A percentile compares a stretch with the other conserved stretches of the same genome.
Evolutionary conservation across 176 grass and related monocot species (phyloP).

Genomic region (Avena insularis): DNA sequence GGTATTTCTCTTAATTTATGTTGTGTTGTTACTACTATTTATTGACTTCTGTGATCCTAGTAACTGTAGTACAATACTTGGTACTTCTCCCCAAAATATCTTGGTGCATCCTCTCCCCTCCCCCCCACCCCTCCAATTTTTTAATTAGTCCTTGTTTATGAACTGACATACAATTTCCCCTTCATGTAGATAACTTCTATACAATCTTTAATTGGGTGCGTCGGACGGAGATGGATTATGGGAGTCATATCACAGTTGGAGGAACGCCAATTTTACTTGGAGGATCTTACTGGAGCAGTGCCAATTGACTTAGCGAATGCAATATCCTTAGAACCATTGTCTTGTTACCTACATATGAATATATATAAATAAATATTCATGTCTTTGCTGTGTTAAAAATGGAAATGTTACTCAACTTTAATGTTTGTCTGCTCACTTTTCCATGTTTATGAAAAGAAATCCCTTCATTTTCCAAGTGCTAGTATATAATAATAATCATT

Average conservation of each 20-base stretch:
- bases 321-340: slow-evolving; percentile 71
- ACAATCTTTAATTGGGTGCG: slow-evolving; percentile 90
- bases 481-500: neutral
- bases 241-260: slow-evolving; percentile 93
- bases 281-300: slow-evolving; percentile 93
- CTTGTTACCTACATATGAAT: slow-evolving; percentile 3
- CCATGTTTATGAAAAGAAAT: neutral
- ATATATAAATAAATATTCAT: neutral
- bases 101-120: too few relatives aligned
- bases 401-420: neutral
- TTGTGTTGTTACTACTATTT: neutral
- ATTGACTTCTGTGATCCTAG: slow-evolving; percentile 19
- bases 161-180: slow-evolving; percentile 8
- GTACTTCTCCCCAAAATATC: neutral
- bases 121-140: neutral
- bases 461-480: slow-evolving; percentile 1
- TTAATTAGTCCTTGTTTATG: slow-evolving; percentile 4
- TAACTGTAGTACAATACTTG: neutral
- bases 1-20: slow-evolving; percentile 45
- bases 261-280: slow-evolving; percentile 88
- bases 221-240: slow-evolving; percentile 94
- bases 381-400: slow-evolving; percentile 2
- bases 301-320: slow-evolving; percentile 78
- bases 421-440: neutral
- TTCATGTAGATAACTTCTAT: slow-evolving; percentile 81